Conservation (phyloP, 1,284 basidiomycete genomes). For the Apiotrichum montevideense region DNA sequence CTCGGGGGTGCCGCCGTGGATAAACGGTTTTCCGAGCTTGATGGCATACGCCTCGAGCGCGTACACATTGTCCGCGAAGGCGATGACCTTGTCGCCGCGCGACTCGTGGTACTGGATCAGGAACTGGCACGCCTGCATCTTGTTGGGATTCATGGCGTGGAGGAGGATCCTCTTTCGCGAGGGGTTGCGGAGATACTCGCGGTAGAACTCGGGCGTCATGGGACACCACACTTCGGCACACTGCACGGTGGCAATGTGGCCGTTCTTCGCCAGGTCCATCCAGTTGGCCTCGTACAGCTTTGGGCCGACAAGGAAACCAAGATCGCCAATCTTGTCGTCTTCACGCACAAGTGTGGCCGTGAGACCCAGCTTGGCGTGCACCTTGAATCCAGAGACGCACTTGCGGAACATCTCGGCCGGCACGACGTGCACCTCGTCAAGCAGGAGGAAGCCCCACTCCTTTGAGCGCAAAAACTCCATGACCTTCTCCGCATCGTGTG, state of each 20-base stretch:
- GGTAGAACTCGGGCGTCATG: constrained; percentile 99
- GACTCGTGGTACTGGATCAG: constrained; percentile 97
- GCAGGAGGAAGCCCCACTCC: constrained; percentile 92
- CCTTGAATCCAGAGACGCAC: constrained; percentile 93
- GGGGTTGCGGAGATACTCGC: constrained; percentile 75
- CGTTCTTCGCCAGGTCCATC: constrained; percentile 99
- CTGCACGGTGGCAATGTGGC: constrained; percentile 99
- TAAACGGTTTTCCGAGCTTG: constrained; percentile 89
- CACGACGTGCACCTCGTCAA: constrained; percentile 96
- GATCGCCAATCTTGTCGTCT: constrained; percentile 97
- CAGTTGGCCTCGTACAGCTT: constrained; percentile 99
- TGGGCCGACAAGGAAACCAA: constrained; percentile 98
- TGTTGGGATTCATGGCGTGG: constrained; percentile 99
- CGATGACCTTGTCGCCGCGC: constrained; percentile 97
- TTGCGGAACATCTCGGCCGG: constrained; percentile 94
- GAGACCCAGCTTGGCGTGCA: constrained; percentile 84
- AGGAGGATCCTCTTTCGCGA: constrained; percentile 90
- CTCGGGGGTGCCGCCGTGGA: constrained; percentile 94
- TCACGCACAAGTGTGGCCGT: constrained; percentile 93
- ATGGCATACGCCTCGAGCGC: constrained; percentile 95
- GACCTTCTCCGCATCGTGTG: constrained; percentile 96
- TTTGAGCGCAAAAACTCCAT: constrained; percentile 93
- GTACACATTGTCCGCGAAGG: constrained; percentile 98
- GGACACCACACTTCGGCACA: constrained; percentile 99
- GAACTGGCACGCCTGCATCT: constrained; percentile 99